Evolutionary conservation across 495 filamentous ascomycete species (phyloP).

Genomic region (Aspergillus bertholletiae): DNA sequence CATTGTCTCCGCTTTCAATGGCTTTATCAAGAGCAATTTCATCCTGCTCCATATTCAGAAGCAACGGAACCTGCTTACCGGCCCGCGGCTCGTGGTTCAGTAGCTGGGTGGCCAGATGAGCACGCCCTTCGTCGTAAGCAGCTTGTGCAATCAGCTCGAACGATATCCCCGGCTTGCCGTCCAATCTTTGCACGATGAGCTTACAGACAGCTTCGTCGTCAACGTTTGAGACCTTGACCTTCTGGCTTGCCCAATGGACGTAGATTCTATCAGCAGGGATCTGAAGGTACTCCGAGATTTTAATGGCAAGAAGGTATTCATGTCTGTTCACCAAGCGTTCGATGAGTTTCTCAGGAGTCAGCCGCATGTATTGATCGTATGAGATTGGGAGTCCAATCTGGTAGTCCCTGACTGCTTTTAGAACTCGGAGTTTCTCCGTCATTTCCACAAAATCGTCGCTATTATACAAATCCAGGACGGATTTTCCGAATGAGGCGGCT

Average conservation of each 20-base stretch:
- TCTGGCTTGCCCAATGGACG: constrained; percentile 94
- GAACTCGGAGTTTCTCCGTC: constrained; percentile 88
- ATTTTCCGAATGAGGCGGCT: constrained; percentile 95
- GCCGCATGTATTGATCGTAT: constrained; percentile 83
- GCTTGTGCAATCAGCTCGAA: constrained; percentile 91
- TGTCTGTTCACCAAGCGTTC: constrained; percentile 80
- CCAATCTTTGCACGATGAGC: constrained; percentile 80
- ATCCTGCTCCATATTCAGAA: constrained; percentile 94
- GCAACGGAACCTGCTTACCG: constrained; percentile 91
- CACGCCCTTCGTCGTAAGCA: constrained; percentile 92
- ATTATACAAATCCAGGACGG: constrained; percentile 91
- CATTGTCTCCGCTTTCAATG: constrained; percentile 91
- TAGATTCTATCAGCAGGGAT: constrained; percentile 88
- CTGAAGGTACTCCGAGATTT: constrained; percentile 82
- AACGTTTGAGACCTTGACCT: constrained; percentile 79
- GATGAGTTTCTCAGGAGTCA: constrained; percentile 84
- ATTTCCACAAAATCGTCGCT: constrained; percentile 98
- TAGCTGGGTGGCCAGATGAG: constrained; percentile 79
- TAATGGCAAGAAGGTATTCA: constrained; percentile 87
- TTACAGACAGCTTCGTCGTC: constrained; percentile 87
- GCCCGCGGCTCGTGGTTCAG: constrained; percentile 91
- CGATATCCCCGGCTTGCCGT: constrained; percentile 84
- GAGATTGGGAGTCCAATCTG: constrained; percentile 88
- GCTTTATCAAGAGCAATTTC: constrained; percentile 95
- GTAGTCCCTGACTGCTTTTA: constrained; percentile 88